Evolutionary conservation across 192 early-diverging fungal species (phyloP), one percentile per base, ranked within the genome.

Genomic region (Oehlia diaphana): DNA sequence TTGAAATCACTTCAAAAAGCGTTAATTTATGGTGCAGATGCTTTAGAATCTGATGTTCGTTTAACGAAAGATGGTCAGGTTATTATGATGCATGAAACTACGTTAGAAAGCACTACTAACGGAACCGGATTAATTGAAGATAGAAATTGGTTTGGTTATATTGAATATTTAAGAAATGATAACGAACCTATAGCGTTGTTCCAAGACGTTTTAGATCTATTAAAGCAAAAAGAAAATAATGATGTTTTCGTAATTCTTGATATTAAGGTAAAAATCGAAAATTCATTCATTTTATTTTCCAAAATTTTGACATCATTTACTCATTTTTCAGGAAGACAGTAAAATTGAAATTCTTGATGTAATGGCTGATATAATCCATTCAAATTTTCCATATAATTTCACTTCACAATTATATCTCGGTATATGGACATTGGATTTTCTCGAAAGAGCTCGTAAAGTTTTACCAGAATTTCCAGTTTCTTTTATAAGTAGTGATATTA

Each of bases 31-130:
- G 83, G 83, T 19, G 80, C 83, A 10, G 70, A 72, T 75, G 86
- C 79, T 21, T 62, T 87, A 12, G 86, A 87, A 83, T 83, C 84
- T 37, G 86, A 87, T 78, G 84, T 87, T 31, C 82, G 81, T 31
- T 68, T 86, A 10, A 87, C 78, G 21, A 81, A 81, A 26, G 86
- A 87, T 80, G 80, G 73, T 9, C 73, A 87, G 74, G 62, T 87
- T 23, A 72, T 85, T 19, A 79, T 87, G 76, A 82, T 87, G 75
- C 86, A 87, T 78, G 86, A 87, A 47, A 61, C 65, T 23, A 70
- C 66, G 33, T 71, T 87, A 6, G 77, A 87, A 13, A 79, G 81
- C 16, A 87, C 84, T 0, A 86, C 84, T 2, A 84, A 85, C 50
- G 86, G 86, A n/a, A 84, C 28, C 0, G 86, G 86, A 12, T 0